A percentile compares a stretch with the other conserved stretches of the same genome.
Evolutionary conservation across 1,284 basidiomycete genomes (phyloP).

Genomic region (Ustilago hordei): DNA sequence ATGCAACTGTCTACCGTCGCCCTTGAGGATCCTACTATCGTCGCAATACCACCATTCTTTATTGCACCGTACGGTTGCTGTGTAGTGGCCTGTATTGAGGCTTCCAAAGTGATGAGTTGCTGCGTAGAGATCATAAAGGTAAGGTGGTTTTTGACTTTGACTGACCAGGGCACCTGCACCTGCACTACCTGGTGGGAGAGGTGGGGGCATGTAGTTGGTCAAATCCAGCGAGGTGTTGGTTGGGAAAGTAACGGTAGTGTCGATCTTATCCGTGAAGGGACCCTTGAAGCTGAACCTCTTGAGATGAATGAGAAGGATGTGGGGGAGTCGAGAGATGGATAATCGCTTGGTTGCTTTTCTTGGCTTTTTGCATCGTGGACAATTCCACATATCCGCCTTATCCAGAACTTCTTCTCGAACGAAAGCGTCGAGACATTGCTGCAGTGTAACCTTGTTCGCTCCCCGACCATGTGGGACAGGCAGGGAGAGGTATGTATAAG

Average conservation of each 20-base stretch:
- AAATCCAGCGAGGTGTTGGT: slow-evolving; percentile 81
- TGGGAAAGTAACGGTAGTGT: slow-evolving; percentile 76
- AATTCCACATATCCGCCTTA: slow-evolving; percentile 92
- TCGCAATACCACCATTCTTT: slow-evolving; percentile 67
- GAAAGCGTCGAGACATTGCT: slow-evolving; percentile 88
- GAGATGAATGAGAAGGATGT: slow-evolving; percentile 90
- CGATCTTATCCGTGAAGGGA: slow-evolving; percentile 88
- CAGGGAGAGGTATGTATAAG: slow-evolving; percentile 67
- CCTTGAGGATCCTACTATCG: slow-evolving; percentile 56
- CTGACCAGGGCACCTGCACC: slow-evolving; percentile 30
- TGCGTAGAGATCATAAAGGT: slow-evolving; percentile 71
- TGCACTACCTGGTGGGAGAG: slow-evolving; percentile 57
- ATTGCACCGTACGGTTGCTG: slow-evolving; percentile 62
- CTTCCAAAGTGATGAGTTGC: slow-evolving; percentile 70
- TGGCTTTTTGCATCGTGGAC: slow-evolving; percentile 86
- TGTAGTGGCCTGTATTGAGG: slow-evolving; percentile 68
- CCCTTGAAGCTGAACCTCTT: slow-evolving; percentile 95
- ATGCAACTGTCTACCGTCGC: slow-evolving; percentile 58
- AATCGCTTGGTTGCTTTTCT: slow-evolving; percentile 86
- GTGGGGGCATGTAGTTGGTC: slow-evolving; percentile 86
- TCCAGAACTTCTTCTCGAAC: slow-evolving; percentile 91
- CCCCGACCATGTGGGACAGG: slow-evolving; percentile 72
- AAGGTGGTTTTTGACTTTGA: slow-evolving; percentile 64
- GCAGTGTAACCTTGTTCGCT: slow-evolving; percentile 78
- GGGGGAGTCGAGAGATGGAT: slow-evolving; percentile 89